Conservation (phyloP, 2,329 filamentous ascomycete genomes). For the Fusarium fracticaudum region DNA sequence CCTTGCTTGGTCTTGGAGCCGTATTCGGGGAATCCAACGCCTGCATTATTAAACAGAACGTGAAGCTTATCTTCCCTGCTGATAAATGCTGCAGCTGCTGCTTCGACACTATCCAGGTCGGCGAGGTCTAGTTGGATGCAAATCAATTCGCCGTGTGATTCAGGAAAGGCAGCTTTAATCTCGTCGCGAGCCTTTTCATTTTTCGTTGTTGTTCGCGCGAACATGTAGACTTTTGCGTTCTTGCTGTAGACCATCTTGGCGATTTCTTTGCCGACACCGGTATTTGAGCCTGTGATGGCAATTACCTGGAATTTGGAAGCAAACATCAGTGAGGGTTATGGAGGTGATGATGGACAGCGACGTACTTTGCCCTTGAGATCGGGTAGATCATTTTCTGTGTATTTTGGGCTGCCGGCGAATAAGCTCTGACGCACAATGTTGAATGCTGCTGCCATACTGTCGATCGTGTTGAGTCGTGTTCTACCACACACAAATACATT, state of each 20-base stretch:
- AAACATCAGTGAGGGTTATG: background rate
- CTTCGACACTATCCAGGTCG: conserved; percentile 46
- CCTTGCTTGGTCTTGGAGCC: conserved; percentile 51
- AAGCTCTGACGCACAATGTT: conserved; percentile 7
- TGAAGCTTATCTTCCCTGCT: conserved; percentile 45
- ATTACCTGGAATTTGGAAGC: conserved; percentile 47
- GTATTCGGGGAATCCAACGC: conserved; percentile 50
- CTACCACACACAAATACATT: fast-evolving
- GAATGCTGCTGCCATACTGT: background rate
- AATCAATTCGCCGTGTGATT: conserved; percentile 50
- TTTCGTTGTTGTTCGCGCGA: conserved; percentile 56
- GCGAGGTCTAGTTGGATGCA: conserved; percentile 56
- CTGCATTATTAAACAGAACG: conserved; percentile 55
- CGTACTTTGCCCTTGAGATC: conserved; percentile 59
- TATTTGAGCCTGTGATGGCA: conserved; percentile 58
- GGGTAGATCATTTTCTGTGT: conserved; percentile 71
- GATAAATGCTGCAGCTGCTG: conserved; percentile 39
- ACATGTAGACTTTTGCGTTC: conserved; percentile 65
- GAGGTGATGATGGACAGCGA: background rate
- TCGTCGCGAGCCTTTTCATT: conserved; percentile 53
- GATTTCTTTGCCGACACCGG: conserved; percentile 60
- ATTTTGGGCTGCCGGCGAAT: conserved; percentile 34
- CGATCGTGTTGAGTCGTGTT: background rate
- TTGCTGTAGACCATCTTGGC: conserved; percentile 61
- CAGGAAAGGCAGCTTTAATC: conserved; percentile 50